Base-by-base conservation (phyloP, 1,284 basidiomycete species). In the Wallemia mellicola region DNA sequence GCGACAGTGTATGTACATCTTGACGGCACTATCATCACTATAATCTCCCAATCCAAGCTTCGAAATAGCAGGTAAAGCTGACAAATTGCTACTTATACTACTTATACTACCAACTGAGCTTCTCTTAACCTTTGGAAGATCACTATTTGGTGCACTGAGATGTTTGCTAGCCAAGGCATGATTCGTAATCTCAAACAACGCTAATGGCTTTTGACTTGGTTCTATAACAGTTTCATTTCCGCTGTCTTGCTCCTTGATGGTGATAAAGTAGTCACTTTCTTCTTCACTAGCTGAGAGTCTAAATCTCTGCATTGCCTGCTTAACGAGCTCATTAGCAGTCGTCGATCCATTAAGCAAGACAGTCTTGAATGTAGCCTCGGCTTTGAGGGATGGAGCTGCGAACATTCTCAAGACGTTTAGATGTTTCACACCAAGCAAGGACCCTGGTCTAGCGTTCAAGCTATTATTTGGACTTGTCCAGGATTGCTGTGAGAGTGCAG, bases 291-390 rank as follows among this genome's bases (percentile, higher is more conserved):
- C 77, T 2, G 63, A 61, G 2, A 94, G 72, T 27, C 83, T 75
- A 77, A 98, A 96, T 2, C 92, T 79, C 70, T 96, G 91, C 63
- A 91, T 81, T 2, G 91, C 84, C 71, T 98, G 91, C 58, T 79
- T 77, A 57, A 95, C 77, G 26, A 98, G 78, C 61, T 95, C 91
- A 0, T 75, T 71, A 0, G 86, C 79, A 0, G 81, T 83, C 0
- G 89, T 95, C 2, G 79, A 80, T 7, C 83, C 74, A 66, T 91
- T 95, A 62, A 96, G 77, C 24, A 96, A 71, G 0, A 94, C 92
- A 1, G 92, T 96, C 74, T 96, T 96, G 77, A 96, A 98, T 0
- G 89, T 94, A 1, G 88, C 86, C 64, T 95, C 89, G 1, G 86
- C 86, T 67, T 89, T 80, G 60, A 88, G 67, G 63, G 82, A 75